Evolutionary conservation across 495 filamentous ascomycete species (phyloP), one percentile per base, ranked within the genome.

Genomic region (Aspergillus bridgeri): DNA sequence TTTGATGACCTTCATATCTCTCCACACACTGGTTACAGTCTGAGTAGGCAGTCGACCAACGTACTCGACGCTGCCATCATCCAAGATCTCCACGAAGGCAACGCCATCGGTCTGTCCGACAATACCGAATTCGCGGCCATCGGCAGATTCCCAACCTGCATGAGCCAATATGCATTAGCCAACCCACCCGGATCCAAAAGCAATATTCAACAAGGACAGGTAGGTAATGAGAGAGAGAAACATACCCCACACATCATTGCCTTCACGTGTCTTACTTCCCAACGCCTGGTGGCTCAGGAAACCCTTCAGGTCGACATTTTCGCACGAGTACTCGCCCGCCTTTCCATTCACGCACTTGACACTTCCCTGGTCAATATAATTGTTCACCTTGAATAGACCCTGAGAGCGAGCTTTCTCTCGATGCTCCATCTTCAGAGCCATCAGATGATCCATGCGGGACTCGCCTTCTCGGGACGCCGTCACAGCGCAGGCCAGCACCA

Each of bases 231-330:
- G 49, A 24, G 20, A 11, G 2, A 33, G 13, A 2, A 20, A 50
- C 60, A 43, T 42, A 64, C 57, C 61, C 61, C 61, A 64, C 11
- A 64, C 17, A 55, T 64, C 61, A 38, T 64, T 64, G 1, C 61
- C 61, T 49, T 64, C 61, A 42, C 61, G 61, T 25, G 57, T 64
- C 19, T 6, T 27, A 20, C 57, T 64, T 8, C 58, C 61, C 61
- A 64, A 15, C 19, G 49, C 57, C 57, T 64, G 61, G 38, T 64
- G 61, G 42, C 61, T 64, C 29, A 64, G 33, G 46, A 64, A 64
- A 20, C 42, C 38, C 17, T 48, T n/a, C 15, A 64, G 50, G 23
- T 64, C 54, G 18, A 60, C 57, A n/a, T 60, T 64, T 9, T 57
- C 46, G 42, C 61, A 64, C 11, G 57, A 54, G 42, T 64, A 64